Evolutionary conservation across 2,329 filamentous ascomycete genomes (phyloP).

Genomic region (Berkeleyomyces rouxiae): DNA sequence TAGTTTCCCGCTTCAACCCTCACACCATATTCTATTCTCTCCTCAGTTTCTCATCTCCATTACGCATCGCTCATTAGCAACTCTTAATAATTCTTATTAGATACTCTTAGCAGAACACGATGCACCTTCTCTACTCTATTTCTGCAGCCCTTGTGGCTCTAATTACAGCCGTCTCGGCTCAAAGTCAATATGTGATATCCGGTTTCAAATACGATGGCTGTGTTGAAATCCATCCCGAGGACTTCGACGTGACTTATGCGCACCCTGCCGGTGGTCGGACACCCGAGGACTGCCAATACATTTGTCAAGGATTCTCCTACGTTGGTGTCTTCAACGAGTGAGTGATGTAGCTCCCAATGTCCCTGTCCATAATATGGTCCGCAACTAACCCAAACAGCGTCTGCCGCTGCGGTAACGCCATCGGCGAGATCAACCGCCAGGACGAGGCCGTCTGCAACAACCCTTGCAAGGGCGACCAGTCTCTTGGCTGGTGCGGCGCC

Average conservation of each 20-base stretch:
- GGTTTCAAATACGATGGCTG: conserved; percentile 14
- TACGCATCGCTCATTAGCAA: background rate
- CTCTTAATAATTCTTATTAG: background rate
- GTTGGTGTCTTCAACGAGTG: conserved; percentile 14
- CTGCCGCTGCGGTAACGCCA: conserved; percentile 13
- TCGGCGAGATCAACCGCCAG: conserved; percentile 10
- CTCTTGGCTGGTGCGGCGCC: conserved; percentile 12
- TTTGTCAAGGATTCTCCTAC: conserved; percentile 12
- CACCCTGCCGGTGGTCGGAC: conserved; percentile 12
- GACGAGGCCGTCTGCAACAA: conserved; percentile 13
- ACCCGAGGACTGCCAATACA: conserved; percentile 14
- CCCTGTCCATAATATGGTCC: background rate
- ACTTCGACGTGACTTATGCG: conserved; percentile 1
- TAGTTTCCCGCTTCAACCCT: background rate
- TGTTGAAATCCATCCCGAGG: conserved; percentile 3
- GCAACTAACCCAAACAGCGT: conserved; percentile 5
- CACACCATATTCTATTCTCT: background rate
- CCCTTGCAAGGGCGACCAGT: conserved; percentile 11
- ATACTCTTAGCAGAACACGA: background rate
- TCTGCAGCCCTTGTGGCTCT: background rate
- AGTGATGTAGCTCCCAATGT: background rate
- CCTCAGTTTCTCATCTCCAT: background rate
- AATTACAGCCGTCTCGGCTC: conserved; percentile 6
- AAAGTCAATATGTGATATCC: conserved; percentile 9
- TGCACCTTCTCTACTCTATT: conserved; percentile 1